Percentiles rank a stretch among this genome's conserved stretches.
These are phyloP conservation scores for Pholiota conissans DNA, from an alignment of 768 basidiomycete genomes.

Conservation along the genomic window DNA sequence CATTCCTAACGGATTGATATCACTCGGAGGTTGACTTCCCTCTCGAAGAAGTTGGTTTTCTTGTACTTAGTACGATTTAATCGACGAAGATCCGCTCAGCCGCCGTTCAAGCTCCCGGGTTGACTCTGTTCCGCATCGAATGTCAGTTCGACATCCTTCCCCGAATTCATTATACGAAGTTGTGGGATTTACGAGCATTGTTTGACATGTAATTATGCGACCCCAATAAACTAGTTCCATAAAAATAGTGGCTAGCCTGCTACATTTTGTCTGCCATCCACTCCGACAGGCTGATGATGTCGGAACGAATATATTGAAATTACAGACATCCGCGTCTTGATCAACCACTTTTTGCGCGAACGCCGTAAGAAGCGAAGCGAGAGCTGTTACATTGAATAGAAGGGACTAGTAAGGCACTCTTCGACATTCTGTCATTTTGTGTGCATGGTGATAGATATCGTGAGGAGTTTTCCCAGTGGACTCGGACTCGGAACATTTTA, in stretches of 20 bases:
- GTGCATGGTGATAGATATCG: not conserved
- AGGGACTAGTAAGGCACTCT: not conserved
- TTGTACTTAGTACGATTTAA: no score
- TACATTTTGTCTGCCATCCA: not conserved
- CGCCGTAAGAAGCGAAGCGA: not conserved
- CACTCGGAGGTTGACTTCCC: no score
- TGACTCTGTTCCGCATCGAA: not conserved
- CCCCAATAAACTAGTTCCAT: not conserved
- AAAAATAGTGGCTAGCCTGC: not conserved
- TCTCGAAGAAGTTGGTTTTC: no score
- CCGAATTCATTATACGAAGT: not conserved
- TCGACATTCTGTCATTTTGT: not conserved
- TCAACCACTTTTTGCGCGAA: not conserved
- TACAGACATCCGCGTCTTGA: not conserved
- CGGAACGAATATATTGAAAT: not conserved
- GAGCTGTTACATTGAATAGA: not conserved
- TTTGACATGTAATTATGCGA: not conserved
- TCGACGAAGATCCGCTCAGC: no score
- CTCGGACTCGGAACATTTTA: not conserved
- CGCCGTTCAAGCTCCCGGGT: no score
- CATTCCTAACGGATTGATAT: no score
- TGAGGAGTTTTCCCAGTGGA: not conserved
- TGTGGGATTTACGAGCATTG: not conserved
- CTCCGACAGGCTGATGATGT: not conserved
- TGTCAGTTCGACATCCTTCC: not conserved